A percentile compares a stretch with the other conserved stretches of the same genome.
These are phyloP conservation scores for Pugionium cornutum DNA, from an alignment of 345 rosid genomes.

Conservation along the genomic window DNA sequence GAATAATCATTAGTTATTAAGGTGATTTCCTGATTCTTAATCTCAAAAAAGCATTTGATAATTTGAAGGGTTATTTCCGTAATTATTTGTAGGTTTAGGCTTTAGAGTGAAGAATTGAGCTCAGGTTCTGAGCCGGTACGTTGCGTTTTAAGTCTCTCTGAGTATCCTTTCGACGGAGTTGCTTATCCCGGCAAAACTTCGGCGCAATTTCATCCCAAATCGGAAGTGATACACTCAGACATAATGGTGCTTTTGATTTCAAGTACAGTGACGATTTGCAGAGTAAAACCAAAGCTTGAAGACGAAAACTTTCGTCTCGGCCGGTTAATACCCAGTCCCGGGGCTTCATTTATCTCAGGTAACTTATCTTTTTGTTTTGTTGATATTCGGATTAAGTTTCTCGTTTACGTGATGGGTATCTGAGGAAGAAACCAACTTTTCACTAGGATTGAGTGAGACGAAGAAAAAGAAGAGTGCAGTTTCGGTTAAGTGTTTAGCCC, in stretches of 20 bases:
- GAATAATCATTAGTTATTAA: too few relatives aligned
- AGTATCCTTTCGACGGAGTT: constrained; percentile 21
- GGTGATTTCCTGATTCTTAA: too few relatives aligned
- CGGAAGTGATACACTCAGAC: background rate
- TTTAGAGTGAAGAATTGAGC: background rate
- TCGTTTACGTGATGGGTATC: background rate
- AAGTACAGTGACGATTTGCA: constrained; percentile 24
- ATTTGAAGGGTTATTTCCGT: constrained; percentile 20
- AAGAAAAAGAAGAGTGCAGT: constrained; percentile 34
- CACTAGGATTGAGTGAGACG: constrained; percentile 19
- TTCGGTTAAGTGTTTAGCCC: constrained; percentile 46
- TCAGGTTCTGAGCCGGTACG: constrained; percentile 13
- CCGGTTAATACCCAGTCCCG: constrained; percentile 24
- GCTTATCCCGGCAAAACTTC: constrained; percentile 32
- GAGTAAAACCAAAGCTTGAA: constrained; percentile 35
- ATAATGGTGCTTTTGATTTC: constrained; percentile 44
- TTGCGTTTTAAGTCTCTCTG: constrained; percentile 15
- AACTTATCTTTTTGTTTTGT: constrained; percentile 1
- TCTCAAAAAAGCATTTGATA: too few relatives aligned
- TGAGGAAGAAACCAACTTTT: constrained; percentile 1
- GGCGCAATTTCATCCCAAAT: background rate
- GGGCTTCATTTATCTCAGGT: constrained; percentile 35
- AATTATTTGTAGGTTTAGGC: constrained; percentile 25
- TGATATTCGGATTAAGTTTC: background rate
- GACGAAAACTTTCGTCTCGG: constrained; percentile 21